Base-by-base conservation (phyloP, 2,329 filamentous ascomycete genomes). In the Colletotrichum camelliae region DNA sequence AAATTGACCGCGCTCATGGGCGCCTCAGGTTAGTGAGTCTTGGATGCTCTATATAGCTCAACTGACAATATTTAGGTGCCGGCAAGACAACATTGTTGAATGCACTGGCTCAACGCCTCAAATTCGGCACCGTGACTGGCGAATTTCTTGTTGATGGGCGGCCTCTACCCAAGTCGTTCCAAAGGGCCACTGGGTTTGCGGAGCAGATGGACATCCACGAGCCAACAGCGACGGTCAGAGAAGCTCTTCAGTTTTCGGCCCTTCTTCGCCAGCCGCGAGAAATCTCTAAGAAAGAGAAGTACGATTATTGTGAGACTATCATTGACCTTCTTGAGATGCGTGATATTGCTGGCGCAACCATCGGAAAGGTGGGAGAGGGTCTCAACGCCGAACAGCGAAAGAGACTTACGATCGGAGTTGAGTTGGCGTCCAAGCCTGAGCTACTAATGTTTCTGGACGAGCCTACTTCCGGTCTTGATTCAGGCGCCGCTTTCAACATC, bases 1-100 rank as follows among this genome's bases (percentile, higher is more conserved):
- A 96, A 94, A 68, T 85, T 96, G 66, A 96, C 94, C 12, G 95
- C 94, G 10, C 88, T 96, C 1, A 96, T 96, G 94, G 93, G 88
- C 43, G 87, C 88, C 27, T 88, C 87, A 57, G 87, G 85, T 81
- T 82, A 79, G 79, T 79, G 78, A 2, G 5, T 80, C 15, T 10
- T 27, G 1, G 5, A 15, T 24, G 13, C 73, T 1, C 37, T 8
- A 7, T 9, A 4, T 16, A 9, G 12, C 27, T 21, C 13, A 29
- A 16, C 67, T 77, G 29, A 77, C 21, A 10, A 2, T 65, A 79
- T 33, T 69, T 74, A 82, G 85, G 86, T 61, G 83, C 85, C 39
- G 95, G 94, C 67, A 96, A 96, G 83, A 96, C 93, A 0, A 95
- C 94, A 0, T 87, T 95, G 27, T 86, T 96, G 57, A 93, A 95